Conservation (phyloP, 352 stramenopile species). For the Paralagenidium karlingii region DNA sequence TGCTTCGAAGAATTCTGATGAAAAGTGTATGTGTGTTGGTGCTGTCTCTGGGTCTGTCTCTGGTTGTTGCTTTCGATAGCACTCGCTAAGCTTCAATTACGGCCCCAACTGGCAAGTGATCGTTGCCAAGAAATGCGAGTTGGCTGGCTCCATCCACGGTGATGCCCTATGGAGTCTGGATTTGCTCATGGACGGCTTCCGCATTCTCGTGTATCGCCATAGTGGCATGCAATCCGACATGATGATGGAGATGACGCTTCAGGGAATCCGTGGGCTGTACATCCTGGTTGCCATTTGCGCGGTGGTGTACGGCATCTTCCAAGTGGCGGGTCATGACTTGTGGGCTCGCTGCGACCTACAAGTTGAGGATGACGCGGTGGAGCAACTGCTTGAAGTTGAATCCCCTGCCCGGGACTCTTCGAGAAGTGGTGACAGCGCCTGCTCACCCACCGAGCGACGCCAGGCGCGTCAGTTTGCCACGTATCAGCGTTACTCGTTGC, state of each 20-base stretch:
- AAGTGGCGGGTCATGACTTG: no score
- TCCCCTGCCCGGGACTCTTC: no score
- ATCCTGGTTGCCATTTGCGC: conserved; percentile 46
- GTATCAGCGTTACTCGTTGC: no score
- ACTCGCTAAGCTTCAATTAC: conserved; percentile 44
- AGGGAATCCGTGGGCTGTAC: conserved; percentile 41
- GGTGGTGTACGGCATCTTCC: conserved; percentile 48
- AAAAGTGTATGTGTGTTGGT: conserved; percentile 1
- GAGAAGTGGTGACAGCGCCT: no score
- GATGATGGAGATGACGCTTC: conserved; percentile 37
- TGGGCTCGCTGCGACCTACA: no score
- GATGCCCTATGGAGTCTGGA: conserved; percentile 28
- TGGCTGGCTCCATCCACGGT: conserved; percentile 42
- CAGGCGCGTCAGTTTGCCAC: no score
- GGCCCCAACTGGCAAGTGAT: conserved; percentile 63
- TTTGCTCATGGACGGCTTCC: conserved; percentile 32
- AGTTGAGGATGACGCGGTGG: no score
- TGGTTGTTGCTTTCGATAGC: no score
- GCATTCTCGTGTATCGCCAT: conserved; percentile 62
- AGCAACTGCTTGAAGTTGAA: no score
- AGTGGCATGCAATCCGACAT: conserved; percentile 32
- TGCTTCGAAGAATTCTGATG: background rate
- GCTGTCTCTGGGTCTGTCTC: no score
- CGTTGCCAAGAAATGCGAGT: conserved; percentile 30
- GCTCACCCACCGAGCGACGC: no score